Evolutionary conservation across 257 asterid species (phyloP), one percentile per base, ranked within the genome.

Genomic region (Solanum pinnatisectum): DNA sequence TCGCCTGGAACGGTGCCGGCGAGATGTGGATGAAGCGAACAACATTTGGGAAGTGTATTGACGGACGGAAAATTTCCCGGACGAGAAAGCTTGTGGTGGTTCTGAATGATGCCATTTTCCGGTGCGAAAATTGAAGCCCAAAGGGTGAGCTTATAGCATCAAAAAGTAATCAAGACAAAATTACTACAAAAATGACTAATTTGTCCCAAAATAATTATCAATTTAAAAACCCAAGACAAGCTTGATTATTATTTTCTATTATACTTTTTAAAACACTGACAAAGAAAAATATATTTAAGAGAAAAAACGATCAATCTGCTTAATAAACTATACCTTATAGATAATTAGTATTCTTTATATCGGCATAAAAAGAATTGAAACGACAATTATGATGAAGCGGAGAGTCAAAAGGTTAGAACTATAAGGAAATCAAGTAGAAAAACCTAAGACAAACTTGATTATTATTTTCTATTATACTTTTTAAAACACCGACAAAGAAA

Each of bases 51-150:
- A 90, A 86, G 71, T 82, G 89, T 74, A 73, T 86, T 49, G 90
- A 63, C 16, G 94, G 92, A 46, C 93, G 95, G 90, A 91, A 89
- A 8, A 90, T 67, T 83, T 89, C 92, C 82, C 97, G 90, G 70
- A 91, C 89, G 67, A 91, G 87, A 86, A 90, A 49, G 70, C 40
- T 88, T 88, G 93, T 76, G n/a, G 94, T 91, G 63, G 89, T 89
- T 92, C 94, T 90, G 35, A 90, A 20, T 40, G 93, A 87, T 20
- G 94, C 92, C 95, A 94, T 94, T 90, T 74, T 82, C 1, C 33
- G 52, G 15, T 1, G 44, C 9, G 56, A 11, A 79, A 71, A 72
- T 85, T 63, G 63, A 83, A 49, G 59, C 73, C 88, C 59, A 15
- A 49, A 49, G 8, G 60, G 60, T 5, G 60, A 52, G 60, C 23